These are phyloP conservation scores for Piper longum DNA, from an alignment of 164 flowering plant species.

Conservation along the genomic window DNA sequence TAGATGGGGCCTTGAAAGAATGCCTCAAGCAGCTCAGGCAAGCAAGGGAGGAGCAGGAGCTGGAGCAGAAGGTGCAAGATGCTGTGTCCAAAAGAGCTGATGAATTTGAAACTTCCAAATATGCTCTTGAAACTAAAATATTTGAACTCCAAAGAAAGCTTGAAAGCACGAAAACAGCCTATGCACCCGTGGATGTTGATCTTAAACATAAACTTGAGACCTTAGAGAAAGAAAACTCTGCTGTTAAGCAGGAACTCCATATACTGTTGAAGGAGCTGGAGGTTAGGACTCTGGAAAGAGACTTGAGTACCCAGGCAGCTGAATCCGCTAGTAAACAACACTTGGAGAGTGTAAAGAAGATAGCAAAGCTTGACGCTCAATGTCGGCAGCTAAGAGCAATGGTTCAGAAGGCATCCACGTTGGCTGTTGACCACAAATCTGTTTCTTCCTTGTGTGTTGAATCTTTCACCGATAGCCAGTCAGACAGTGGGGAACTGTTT, in stretches of 20 bases:
- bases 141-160: constrained; percentile 36
- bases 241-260: constrained; percentile 39
- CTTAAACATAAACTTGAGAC: constrained; percentile 26
- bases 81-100: constrained; percentile 27
- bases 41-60: constrained; percentile 44
- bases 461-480: constrained; percentile 61
- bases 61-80: constrained; percentile 35
- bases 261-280: constrained; percentile 50
- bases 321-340: constrained; percentile 85
- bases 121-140: constrained; percentile 45
- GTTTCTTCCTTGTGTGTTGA: constrained; percentile 43
- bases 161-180: constrained; percentile 24
- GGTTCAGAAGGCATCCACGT: constrained; percentile 25
- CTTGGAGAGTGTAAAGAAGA: constrained; percentile 68
- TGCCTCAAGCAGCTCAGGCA: constrained; percentile 43
- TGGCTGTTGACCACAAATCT: constrained; percentile 29
- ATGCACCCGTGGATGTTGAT: constrained; percentile 17
- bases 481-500: constrained; percentile 53
- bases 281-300: constrained; percentile 66
- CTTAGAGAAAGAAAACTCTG: constrained; percentile 48
- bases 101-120: constrained; percentile 47
- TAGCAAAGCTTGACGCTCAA: constrained; percentile 80
- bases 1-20: constrained; percentile 53
- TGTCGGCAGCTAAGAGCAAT: constrained; percentile 48
- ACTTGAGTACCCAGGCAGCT: constrained; percentile 79